Evolutionary conservation across 805 yeast species (phyloP).

Genomic region (Metschnikowia cerradonensis): DNA sequence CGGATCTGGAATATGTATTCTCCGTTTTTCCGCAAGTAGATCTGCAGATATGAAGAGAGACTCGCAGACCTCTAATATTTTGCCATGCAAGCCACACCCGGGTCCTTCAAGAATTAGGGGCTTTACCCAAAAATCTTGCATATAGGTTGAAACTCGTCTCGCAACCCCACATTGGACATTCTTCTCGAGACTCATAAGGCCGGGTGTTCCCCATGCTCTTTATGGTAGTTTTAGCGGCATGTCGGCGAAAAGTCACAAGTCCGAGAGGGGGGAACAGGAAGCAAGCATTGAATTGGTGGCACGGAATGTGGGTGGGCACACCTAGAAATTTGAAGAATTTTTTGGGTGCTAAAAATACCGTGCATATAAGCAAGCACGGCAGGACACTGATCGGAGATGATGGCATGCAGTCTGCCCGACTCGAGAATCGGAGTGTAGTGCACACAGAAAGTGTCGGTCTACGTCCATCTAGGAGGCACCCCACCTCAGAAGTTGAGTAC

Average conservation of each 20-base stretch:
- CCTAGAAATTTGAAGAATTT: neutral
- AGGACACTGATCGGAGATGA: neutral
- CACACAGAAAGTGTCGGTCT: neutral
- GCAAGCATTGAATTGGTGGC: neutral
- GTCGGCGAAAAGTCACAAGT: neutral
- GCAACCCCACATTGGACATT: neutral
- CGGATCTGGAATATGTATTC: constrained; percentile 65
- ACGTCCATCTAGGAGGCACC: neutral
- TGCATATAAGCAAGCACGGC: neutral
- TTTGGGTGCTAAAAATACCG: neutral
- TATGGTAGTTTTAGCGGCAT: neutral
- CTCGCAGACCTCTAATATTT: neutral
- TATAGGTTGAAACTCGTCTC: neutral
- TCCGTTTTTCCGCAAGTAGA: constrained; percentile 22
- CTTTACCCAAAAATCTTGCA: neutral
- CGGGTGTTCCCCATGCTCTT: neutral
- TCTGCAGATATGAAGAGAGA: neutral
- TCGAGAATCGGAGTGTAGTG: constrained; percentile 2
- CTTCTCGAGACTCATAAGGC: neutral
- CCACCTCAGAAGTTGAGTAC: constrained; percentile 1
- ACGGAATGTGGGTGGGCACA: neutral
- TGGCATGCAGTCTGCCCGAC: neutral
- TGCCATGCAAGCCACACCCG: neutral
- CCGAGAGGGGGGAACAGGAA: neutral
- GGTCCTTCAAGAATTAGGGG: neutral